A percentile compares a stretch with the other conserved stretches of the same genome.
Conservation (phyloP, 177 flowering plant species). For the Vitis hybrid region DNA sequence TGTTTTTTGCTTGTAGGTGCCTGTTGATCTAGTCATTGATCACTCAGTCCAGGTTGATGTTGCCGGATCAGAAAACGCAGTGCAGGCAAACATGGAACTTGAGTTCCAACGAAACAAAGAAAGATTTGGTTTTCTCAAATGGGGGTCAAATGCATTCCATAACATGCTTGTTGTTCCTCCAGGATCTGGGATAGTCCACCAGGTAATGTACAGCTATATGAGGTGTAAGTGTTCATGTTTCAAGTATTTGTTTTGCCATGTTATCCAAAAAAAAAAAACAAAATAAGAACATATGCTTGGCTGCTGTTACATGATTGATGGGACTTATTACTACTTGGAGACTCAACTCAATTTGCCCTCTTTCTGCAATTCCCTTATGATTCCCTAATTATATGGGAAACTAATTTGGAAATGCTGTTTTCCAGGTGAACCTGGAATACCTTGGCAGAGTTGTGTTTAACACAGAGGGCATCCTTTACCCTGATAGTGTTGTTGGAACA, state of each 20-base stretch:
- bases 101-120: slow-evolving; percentile 48
- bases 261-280: no score
- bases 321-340: no score
- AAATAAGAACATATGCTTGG: no score
- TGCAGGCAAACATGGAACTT: slow-evolving; percentile 46
- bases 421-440: slow-evolving; percentile 49
- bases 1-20: slow-evolving; percentile 22
- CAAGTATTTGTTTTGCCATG: no score
- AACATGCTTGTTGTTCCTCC: slow-evolving; percentile 61
- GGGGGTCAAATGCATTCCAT: slow-evolving; percentile 50
- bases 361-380: no score
- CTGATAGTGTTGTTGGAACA: slow-evolving; percentile 58
- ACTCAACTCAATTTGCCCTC: no score
- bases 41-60: slow-evolving; percentile 53
- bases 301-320: no score
- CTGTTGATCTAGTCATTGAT: slow-evolving; percentile 58
- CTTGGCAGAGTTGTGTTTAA: slow-evolving; percentile 55
- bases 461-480: slow-evolving; percentile 44
- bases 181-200: slow-evolving; percentile 57
- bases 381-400: no score
- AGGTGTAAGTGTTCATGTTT: no score
- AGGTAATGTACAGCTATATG: slow-evolving; percentile 21
- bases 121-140: slow-evolving; percentile 51
- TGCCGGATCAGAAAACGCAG: slow-evolving; percentile 50
- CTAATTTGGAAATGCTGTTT: slow-evolving; percentile 4